Evolutionary conservation across 2,329 filamentous ascomycete genomes (phyloP).

Genomic region (Aspergillus jensenii): DNA sequence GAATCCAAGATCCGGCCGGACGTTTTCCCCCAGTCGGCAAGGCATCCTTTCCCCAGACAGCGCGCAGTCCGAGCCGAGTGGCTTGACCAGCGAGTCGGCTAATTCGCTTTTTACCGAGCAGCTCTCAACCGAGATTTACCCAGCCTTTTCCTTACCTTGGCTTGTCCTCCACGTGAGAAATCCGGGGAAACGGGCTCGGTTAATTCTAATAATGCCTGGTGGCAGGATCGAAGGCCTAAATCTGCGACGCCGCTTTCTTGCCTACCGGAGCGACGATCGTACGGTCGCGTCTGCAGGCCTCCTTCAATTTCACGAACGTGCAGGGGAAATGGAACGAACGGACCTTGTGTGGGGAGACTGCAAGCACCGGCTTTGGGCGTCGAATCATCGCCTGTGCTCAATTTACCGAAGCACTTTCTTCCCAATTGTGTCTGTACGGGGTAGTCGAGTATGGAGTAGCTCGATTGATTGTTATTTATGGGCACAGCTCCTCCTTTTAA

Average conservation of each 20-base stretch:
- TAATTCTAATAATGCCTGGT: constrained; percentile 1
- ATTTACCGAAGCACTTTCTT: constrained; percentile 6
- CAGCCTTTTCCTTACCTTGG: not conserved
- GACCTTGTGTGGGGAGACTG: constrained; percentile 5
- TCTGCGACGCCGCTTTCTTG: not conserved
- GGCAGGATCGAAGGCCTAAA: not conserved
- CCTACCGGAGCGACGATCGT: not conserved
- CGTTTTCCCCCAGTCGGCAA: constrained; percentile 9
- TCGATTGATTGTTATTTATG: not conserved
- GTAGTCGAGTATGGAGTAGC: not conserved
- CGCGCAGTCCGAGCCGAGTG: not conserved
- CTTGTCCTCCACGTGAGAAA: not conserved
- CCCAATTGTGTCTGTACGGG: not conserved
- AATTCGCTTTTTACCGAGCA: not conserved
- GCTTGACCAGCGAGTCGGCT: not conserved
- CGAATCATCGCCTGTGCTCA: not conserved
- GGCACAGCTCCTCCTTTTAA: not conserved
- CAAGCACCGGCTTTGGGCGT: not conserved
- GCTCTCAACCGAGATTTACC: not conserved
- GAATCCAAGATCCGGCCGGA: not conserved
- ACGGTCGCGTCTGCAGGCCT: not conserved
- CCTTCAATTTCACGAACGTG: not conserved
- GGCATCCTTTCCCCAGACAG: not conserved
- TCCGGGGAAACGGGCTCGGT: constrained; percentile 15
- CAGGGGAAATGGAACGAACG: not conserved